phyloP scores from a whole-genome alignment of 208 protist species.

The Leishmania arabica region DNA sequence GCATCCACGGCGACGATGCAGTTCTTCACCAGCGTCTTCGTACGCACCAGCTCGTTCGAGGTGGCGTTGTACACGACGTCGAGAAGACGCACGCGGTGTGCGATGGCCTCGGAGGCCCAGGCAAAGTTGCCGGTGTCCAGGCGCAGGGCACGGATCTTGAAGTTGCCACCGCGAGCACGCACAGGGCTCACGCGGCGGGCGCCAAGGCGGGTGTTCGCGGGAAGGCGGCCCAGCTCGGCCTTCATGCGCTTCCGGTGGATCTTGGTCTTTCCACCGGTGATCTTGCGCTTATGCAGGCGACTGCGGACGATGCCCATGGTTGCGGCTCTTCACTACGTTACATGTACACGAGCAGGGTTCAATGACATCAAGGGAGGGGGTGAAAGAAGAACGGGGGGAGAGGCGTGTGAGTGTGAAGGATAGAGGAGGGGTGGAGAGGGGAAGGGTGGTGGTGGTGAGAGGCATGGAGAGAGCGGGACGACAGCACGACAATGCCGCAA shows the following conservation, averaged over 20 bases:
- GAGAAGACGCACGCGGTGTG: slow-evolving; percentile 96
- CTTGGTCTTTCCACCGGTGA: slow-evolving; percentile 96
- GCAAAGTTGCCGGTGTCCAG: slow-evolving; percentile 99
- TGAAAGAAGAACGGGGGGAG: neutral
- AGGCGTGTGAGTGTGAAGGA: neutral
- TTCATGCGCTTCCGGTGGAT: slow-evolving; percentile 96
- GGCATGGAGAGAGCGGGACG: neutral
- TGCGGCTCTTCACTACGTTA: slow-evolving; percentile 20
- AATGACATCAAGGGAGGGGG: neutral
- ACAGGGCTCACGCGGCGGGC: slow-evolving; percentile 93
- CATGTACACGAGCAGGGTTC: neutral
- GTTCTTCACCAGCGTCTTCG: slow-evolving; percentile 99
- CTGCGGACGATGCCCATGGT: slow-evolving; percentile 98
- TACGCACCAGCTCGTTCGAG: slow-evolving; percentile 99
- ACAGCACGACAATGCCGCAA: neutral
- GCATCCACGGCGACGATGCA: slow-evolving; percentile 98
- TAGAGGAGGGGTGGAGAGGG: neutral
- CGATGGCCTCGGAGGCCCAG: slow-evolving; percentile 93
- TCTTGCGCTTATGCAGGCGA: slow-evolving; percentile 98
- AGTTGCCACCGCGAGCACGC: slow-evolving; percentile 97
- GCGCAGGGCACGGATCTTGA: slow-evolving; percentile 98
- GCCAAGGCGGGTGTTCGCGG: slow-evolving; percentile 97
- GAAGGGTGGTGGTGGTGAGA: neutral
- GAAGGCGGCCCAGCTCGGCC: slow-evolving; percentile 97
- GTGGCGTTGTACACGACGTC: slow-evolving; percentile 99